Percentiles rank a stretch among this genome's conserved stretches.
Evolutionary conservation across 1,284 basidiomycete species (phyloP).

Genomic region (Apiotrichum gamsii): DNA sequence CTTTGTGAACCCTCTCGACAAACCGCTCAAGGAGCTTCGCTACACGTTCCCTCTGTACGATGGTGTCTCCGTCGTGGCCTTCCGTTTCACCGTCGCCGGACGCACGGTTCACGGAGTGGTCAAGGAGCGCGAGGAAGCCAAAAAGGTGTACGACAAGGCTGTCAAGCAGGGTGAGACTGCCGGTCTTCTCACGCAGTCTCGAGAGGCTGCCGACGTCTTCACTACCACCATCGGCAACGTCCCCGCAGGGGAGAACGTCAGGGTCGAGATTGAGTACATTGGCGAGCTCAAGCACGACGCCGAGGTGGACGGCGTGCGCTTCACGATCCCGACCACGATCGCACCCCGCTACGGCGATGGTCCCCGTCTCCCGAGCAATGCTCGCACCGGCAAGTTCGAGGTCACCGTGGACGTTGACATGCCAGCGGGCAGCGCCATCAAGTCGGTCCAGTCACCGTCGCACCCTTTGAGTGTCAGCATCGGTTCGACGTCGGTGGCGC

Average conservation of each 20-base stretch:
- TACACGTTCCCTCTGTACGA: conserved; percentile 60
- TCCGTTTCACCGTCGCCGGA: conserved; percentile 51
- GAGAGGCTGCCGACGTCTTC: conserved; percentile 14
- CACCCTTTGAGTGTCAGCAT: conserved; percentile 14
- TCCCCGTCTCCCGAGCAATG: not conserved
- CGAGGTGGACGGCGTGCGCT: conserved; percentile 18
- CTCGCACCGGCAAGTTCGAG: not conserved
- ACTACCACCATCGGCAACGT: conserved; percentile 15
- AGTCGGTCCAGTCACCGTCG: conserved; percentile 13
- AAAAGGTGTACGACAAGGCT: conserved; percentile 49
- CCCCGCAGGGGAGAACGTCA: conserved; percentile 1
- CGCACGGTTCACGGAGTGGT: conserved; percentile 50
- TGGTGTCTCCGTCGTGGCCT: conserved; percentile 52
- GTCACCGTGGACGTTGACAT: conserved; percentile 15
- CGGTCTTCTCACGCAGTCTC: conserved; percentile 43
- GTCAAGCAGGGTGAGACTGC: conserved; percentile 48
- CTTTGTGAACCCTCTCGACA: conserved; percentile 49
- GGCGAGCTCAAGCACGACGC: conserved; percentile 21
- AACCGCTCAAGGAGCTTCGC: conserved; percentile 49
- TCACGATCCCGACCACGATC: conserved; percentile 19
- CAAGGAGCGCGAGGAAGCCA: conserved; percentile 53
- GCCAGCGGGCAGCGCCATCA: conserved; percentile 10
- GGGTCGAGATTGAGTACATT: conserved; percentile 17
- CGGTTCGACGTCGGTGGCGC: conserved; percentile 8
- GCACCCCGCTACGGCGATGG: conserved; percentile 17